phyloP scores from a whole-genome alignment of 140 eudicot species.

The Bidens hawaiensis region DNA sequence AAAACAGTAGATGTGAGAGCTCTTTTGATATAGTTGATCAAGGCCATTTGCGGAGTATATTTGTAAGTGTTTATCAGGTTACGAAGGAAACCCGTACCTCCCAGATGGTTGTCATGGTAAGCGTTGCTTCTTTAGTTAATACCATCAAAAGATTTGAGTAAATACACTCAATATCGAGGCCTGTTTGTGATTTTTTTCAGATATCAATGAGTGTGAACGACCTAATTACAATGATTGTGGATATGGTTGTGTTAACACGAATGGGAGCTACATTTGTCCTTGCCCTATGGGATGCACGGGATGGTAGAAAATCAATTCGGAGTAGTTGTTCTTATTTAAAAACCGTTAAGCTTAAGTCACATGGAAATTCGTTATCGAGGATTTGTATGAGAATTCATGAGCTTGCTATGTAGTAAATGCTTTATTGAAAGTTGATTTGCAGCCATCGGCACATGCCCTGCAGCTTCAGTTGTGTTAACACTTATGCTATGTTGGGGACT shows the following conservation, averaged over 20 bases:
- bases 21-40: neutral
- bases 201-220: slow-evolving; percentile 33
- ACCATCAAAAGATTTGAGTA: neutral
- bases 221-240: slow-evolving; percentile 18
- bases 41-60: slow-evolving; percentile 28
- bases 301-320: slow-evolving; percentile 31
- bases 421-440: neutral
- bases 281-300: slow-evolving; percentile 42
- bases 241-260: slow-evolving; percentile 22
- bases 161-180: neutral
- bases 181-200: slow-evolving; percentile 7
- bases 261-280: slow-evolving; percentile 31
- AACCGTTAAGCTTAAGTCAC: neutral
- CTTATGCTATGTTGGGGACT: slow-evolving; percentile 16
- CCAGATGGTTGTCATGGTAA: slow-evolving; percentile 39
- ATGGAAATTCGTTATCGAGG: slow-evolving; percentile 1
- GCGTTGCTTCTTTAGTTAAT: neutral
- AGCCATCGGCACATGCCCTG: slow-evolving; percentile 20
- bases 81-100: slow-evolving; percentile 34
- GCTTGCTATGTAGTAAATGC: neutral
- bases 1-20: slow-evolving; percentile 25
- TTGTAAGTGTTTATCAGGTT: slow-evolving; percentile 28
- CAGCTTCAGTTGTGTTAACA: slow-evolving; percentile 12
- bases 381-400: neutral
- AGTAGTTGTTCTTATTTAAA: slow-evolving; percentile 16